Evolutionary conservation across 75 land plant species (phyloP), one percentile per base, ranked within the genome.

Genomic region (Adiantum capillusveneris): DNA sequence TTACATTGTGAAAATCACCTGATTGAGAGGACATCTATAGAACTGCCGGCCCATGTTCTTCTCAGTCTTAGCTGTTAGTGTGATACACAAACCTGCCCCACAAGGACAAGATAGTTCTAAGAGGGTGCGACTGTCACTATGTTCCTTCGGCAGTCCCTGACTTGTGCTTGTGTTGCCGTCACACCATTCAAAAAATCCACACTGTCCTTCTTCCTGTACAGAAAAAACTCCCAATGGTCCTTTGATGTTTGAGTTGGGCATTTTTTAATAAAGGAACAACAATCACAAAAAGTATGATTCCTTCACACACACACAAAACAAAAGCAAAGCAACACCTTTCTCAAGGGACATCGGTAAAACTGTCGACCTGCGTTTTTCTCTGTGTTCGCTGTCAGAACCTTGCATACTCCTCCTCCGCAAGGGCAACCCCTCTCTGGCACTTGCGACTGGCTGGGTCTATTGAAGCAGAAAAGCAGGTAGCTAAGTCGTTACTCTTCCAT

Each of bases 151-250:
- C 25, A 7, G 2, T 26, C 14, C 25, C 21, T 53, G 5, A 3
- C 55, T 26, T 2, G 14, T 24, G 24, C 27, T 26, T 13, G 24
- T 24, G 16, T 1, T 14, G 18, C 43, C 20, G 50, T 81, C 73
- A 61, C 79, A 76, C 83, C 83, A 81, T 55, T 81, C 76, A 62
- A 81, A 81, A 65, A 81, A 81, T 12, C 55, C 58, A 53, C 83
- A 81, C 20, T 70, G 61, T 0, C 76, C 83, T 54, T 65, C 72
- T 39, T 75, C 80, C 80, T 77, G 29, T 1, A 24, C 28, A 25
- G 14, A 25, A 53, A 14, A 11, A 53, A 53, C n/a, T n/a, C n/a
- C n/a, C 13, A 13, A 9, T 7, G 42, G 12, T 9, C 13, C 42
- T 39, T 39, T 39, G 13, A 9, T 39, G 13, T 13, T 39, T 39